Base-by-base conservation (phyloP, 2,329 filamentous ascomycete genomes). In the Rhynchosporium agropyri region DNA sequence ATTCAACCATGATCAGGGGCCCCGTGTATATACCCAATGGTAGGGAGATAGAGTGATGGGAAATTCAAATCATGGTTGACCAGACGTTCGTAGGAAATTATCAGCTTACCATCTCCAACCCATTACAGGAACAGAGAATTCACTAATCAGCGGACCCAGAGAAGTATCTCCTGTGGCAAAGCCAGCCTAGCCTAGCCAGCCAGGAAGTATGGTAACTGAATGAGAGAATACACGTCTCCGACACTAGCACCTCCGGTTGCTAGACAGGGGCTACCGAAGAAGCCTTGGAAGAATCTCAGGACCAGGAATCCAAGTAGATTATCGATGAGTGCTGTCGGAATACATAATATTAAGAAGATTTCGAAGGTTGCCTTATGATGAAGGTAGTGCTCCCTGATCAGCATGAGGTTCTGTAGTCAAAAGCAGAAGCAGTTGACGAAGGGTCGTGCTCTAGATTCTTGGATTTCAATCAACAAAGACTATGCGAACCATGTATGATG, bases 251-350 rank as follows among this genome's bases (percentile, higher is more conserved):
- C 80, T 13, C 79, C 81, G 0, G 82, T 88, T 0, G 86, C 85
- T 13, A 90, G 75, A 70, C 82, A 85, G 0, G 86, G 87, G 5
- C 80, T 84, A 13, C 67, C 85, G 65, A 88, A 86, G 77, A 88
- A 86, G 2, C 85, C 86, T 61, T 83, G 82, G 8, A 88, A 74
- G 74, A 88, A 88, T 1, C 86, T 80, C 3, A 86, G 76, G 2
- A 87, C 82, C 68, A 89, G 79, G 5, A 91, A 77, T 0, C 85
- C 85, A 0, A 82, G 75, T 58, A 85, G 87, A 74, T 84, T 88
- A 40, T 81, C 74, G 4, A 83, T 83, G 0, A 90, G 74, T 0
- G 85, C 84, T 0, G 86, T 83, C 0, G 87, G 86, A 31, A 90
- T 80, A 4, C 80, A 83, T 4, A 91, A 81, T 83, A 10, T 90